Evolutionary conservation across 192 early-diverging fungal species (phyloP), one percentile per base, ranked within the genome.

Genomic region (Coemansia sp.): DNA sequence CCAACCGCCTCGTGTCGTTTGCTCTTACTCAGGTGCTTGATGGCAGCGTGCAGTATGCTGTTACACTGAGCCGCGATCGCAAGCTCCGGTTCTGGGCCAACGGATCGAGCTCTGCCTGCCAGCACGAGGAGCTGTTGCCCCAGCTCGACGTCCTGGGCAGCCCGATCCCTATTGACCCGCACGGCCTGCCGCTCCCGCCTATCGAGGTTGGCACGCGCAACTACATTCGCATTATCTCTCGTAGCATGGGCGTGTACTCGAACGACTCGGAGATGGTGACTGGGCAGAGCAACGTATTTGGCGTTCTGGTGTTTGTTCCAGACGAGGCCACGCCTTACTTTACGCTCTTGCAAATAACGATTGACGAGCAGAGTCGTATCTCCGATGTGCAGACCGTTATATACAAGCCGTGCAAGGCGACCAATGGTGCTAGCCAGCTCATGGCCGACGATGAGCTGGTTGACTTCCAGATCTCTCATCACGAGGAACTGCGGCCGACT

Each of bases 321-420:
- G 84, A 85, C 63, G 78, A 81, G 53, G 72, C 73, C 2, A 63
- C 73, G 55, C 84, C 84, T 13, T 85, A 85, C 67, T 82, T 85
- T 61, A 62, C 76, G n/a, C 62, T 85, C 3, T 55, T 75, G 14
- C 73, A 75, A 38, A 76, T 66, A 2, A 33, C 64, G 13, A 55
- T 79, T 30, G 67, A 70, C 39, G 49, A 66, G 38, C 62, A 69
- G 2, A 64, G 70, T 8, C 73, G 71, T 14, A 55, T 78, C 13
- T 35, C 37, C 30, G 33, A 50, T 11, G 77, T 75, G 28, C 70
- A 71, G 55, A 78, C 77, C 7, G 65, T 84, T 16, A 73, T 84
- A 76, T 71, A 75, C 70, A 78, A 76, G 74, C 69, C 68, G 46
- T 84, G 82, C 63, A 70, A 73, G 57, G 76, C 73, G 2, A 47